Conservation (phyloP, 495 filamentous ascomycete species). For the Lepraria neglecta region DNA sequence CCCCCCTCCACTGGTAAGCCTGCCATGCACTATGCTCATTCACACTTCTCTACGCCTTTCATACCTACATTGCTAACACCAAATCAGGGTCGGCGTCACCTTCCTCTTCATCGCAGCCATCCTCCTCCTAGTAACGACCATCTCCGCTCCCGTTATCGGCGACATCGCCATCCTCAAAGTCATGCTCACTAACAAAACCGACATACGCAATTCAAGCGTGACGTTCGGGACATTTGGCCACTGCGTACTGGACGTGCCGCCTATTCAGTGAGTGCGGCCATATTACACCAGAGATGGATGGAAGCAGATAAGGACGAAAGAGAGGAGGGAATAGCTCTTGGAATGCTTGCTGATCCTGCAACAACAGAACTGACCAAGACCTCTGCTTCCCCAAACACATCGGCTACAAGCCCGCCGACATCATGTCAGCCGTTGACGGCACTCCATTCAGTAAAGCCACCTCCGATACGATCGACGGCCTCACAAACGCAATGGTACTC, state of each 20-base stretch:
- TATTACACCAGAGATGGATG: neutral
- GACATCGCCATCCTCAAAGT: constrained; percentile 48
- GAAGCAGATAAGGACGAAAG: neutral
- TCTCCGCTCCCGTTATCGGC: constrained; percentile 50
- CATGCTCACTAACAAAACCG: constrained; percentile 35
- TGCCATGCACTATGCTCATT: neutral
- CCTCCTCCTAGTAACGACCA: constrained; percentile 52
- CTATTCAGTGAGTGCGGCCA: neutral
- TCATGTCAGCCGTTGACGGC: constrained; percentile 36
- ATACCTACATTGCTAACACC: constrained; percentile 26
- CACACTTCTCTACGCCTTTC: neutral
- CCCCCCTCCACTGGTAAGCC: constrained; percentile 15
- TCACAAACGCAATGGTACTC: constrained; percentile 54
- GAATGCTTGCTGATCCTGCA: neutral
- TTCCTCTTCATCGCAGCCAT: constrained; percentile 49
- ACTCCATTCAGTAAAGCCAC: constrained; percentile 40
- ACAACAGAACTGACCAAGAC: constrained; percentile 33
- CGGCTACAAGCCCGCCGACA: constrained; percentile 47
- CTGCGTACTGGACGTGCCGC: constrained; percentile 39
- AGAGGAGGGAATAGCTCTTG: neutral
- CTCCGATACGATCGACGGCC: constrained; percentile 37
- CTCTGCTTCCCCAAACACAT: constrained; percentile 41
- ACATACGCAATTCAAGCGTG: constrained; percentile 32
- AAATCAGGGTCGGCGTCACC: constrained; percentile 51
- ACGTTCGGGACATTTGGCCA: constrained; percentile 55